Conservation (phyloP, 1,139 yeast genomes). For the Diutina siamensis region DNA sequence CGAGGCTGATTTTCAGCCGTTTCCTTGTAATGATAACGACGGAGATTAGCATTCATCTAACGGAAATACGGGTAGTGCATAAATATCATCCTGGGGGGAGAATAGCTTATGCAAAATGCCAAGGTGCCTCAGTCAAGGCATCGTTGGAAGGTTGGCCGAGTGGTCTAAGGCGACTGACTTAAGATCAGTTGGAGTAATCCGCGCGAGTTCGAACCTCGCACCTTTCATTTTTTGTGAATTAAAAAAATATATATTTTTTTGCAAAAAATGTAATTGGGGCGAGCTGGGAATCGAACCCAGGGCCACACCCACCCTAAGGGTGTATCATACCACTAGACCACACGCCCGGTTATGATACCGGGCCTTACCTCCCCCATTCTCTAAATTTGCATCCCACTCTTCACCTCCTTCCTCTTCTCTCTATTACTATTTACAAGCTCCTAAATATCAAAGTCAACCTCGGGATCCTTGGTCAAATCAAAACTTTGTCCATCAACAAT, state of each 20-base stretch:
- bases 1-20: too few relatives aligned
- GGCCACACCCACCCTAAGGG: background rate
- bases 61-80: too few relatives aligned
- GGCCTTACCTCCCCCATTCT: too few relatives aligned
- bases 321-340: background rate
- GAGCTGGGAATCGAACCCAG: background rate
- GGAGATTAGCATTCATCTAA: too few relatives aligned
- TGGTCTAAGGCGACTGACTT: slow-evolving; percentile 14
- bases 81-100: too few relatives aligned
- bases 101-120: too few relatives aligned
- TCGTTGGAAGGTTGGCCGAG: slow-evolving; percentile 8
- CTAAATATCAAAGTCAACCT: slow-evolving; percentile 3
- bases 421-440: background rate
- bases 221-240: slow-evolving; percentile 57
- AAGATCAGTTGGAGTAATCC: slow-evolving; percentile 43
- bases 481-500: slow-evolving; percentile 20
- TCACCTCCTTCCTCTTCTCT: background rate
- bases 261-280: background rate
- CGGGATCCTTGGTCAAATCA: slow-evolving; percentile 25
- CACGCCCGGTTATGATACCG: background rate
- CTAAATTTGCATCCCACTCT: background rate
- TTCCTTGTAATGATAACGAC: too few relatives aligned
- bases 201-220: slow-evolving; percentile 87
- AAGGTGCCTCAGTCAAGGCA: too few relatives aligned
- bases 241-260: too few relatives aligned